Evolutionary conservation across 371 early-diverging fungal genomes (phyloP).

Genomic region (Actinomortierella ambigua): DNA sequence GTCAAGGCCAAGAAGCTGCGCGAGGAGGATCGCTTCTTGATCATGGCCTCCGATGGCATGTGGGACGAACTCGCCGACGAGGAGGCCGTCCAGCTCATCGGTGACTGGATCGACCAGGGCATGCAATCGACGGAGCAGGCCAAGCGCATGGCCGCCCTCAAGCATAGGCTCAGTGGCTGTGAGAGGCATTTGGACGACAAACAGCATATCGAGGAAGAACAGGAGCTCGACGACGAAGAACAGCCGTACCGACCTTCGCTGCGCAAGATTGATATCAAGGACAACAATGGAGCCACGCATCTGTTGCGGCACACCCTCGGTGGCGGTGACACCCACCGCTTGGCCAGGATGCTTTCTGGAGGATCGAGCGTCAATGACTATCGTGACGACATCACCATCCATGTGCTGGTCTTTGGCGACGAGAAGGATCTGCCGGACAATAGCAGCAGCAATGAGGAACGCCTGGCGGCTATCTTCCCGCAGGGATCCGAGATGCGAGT

Average conservation of each 20-base stretch:
- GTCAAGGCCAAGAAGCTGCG: slow-evolving; percentile 61
- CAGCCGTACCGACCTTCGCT: slow-evolving; percentile 46
- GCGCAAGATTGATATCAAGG: slow-evolving; percentile 42
- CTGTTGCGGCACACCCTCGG: slow-evolving; percentile 73
- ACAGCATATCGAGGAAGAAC: slow-evolving; percentile 25
- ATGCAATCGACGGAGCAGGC: neutral
- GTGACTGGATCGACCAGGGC: slow-evolving; percentile 44
- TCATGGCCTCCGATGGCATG: slow-evolving; percentile 88
- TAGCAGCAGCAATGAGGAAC: no score
- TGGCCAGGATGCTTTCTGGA: slow-evolving; percentile 57
- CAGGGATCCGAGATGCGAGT: no score
- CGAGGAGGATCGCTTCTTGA: slow-evolving; percentile 68
- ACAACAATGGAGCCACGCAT: slow-evolving; percentile 79
- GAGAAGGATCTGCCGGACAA: no score
- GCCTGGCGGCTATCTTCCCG: no score
- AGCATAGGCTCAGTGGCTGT: slow-evolving; percentile 2
- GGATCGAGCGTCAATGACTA: slow-evolving; percentile 35
- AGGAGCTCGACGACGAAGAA: slow-evolving; percentile 47
- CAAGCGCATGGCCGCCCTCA: slow-evolving; percentile 4
- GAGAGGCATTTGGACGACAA: no score
- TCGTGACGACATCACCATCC: slow-evolving; percentile 88
- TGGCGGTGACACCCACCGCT: slow-evolving; percentile 47
- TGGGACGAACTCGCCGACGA: slow-evolving; percentile 79
- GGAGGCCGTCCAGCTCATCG: slow-evolving; percentile 56
- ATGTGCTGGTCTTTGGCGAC: slow-evolving; percentile 64